These are phyloP conservation scores for Canavalia gladiata DNA, from an alignment of 306 rosid species.

Conservation along the genomic window DNA sequence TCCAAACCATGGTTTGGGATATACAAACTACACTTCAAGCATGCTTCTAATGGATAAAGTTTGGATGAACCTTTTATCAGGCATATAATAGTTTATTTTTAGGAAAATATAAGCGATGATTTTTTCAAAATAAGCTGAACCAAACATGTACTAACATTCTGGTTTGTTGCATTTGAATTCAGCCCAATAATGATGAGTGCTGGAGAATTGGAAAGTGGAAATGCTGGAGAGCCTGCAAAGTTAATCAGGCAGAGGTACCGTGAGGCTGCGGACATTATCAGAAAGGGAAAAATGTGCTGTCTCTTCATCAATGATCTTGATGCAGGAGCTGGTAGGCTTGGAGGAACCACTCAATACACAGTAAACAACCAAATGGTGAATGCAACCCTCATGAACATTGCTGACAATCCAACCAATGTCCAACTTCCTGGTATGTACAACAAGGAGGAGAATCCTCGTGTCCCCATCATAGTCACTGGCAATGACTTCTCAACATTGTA, in stretches of 20 bases:
- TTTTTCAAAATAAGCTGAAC: too few species aligned
- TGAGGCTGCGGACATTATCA: slow-evolving; percentile 78
- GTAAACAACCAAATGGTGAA: slow-evolving; percentile 88
- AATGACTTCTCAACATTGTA: slow-evolving; percentile 84
- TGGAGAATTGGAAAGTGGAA: slow-evolving; percentile 95
- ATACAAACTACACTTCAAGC: neutral
- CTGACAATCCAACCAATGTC: slow-evolving; percentile 80
- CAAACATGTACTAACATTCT: neutral
- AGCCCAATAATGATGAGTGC: slow-evolving; percentile 97
- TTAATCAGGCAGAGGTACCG: slow-evolving; percentile 89
- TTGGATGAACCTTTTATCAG: too few species aligned
- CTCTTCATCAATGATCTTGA: slow-evolving; percentile 85
- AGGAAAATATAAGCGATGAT: too few species aligned
- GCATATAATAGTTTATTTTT: too few species aligned
- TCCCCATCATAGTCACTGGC: slow-evolving; percentile 74
- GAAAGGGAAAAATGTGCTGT: slow-evolving; percentile 83
- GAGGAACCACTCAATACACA: slow-evolving; percentile 83
- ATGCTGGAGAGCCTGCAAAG: slow-evolving; percentile 95
- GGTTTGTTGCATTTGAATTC: slow-evolving; percentile 24
- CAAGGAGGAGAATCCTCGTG: slow-evolving; percentile 79
- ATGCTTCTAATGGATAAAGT: neutral
- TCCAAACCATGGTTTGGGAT: neutral
- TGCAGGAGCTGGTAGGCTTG: slow-evolving; percentile 84
- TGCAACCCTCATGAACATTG: slow-evolving; percentile 88
- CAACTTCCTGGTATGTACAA: slow-evolving; percentile 88